phyloP scores from a whole-genome alignment of 2,329 filamentous ascomycete species.

The Apiospora sp. region DNA sequence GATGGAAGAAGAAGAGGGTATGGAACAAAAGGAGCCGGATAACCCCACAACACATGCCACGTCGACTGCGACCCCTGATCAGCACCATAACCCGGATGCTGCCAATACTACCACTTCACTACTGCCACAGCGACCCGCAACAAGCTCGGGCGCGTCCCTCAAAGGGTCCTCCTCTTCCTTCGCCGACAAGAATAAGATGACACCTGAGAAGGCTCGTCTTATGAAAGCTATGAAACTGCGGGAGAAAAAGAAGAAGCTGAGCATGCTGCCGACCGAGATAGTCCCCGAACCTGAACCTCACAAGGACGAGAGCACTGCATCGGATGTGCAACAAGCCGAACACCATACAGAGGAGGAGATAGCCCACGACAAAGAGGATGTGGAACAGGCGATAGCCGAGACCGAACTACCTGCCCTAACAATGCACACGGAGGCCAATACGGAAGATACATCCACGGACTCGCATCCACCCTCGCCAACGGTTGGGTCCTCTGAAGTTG shows the following conservation, averaged over 20 bases:
- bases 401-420: slow-evolving; percentile 40
- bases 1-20: slow-evolving; percentile 37
- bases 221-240: slow-evolving; percentile 94
- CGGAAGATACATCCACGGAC: slow-evolving; percentile 59
- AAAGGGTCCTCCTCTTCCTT: slow-evolving; percentile 47
- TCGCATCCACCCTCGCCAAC: slow-evolving; percentile 66
- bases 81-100: slow-evolving; percentile 36
- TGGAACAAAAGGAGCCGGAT: slow-evolving; percentile 40
- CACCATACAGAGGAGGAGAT: slow-evolving; percentile 18
- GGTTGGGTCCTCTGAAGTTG: slow-evolving; percentile 58
- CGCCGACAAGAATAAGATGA: slow-evolving; percentile 63
- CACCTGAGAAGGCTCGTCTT: slow-evolving; percentile 87
- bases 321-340: not conserved
- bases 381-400: not conserved
- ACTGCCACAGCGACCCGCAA: slow-evolving; percentile 50
- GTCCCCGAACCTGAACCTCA: slow-evolving; percentile 38
- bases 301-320: slow-evolving; percentile 23
- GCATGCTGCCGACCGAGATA: slow-evolving; percentile 38
- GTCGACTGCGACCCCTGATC: slow-evolving; percentile 46
- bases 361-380: slow-evolving; percentile 32
- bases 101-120: slow-evolving; percentile 36
- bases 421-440: slow-evolving; percentile 51
- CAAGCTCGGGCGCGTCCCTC: slow-evolving; percentile 55
- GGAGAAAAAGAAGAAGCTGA: slow-evolving; percentile 74
- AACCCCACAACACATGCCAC: slow-evolving; percentile 48